Conservation (phyloP, 192 early-diverging fungal genomes). For the Gonapodya sp. region DNA sequence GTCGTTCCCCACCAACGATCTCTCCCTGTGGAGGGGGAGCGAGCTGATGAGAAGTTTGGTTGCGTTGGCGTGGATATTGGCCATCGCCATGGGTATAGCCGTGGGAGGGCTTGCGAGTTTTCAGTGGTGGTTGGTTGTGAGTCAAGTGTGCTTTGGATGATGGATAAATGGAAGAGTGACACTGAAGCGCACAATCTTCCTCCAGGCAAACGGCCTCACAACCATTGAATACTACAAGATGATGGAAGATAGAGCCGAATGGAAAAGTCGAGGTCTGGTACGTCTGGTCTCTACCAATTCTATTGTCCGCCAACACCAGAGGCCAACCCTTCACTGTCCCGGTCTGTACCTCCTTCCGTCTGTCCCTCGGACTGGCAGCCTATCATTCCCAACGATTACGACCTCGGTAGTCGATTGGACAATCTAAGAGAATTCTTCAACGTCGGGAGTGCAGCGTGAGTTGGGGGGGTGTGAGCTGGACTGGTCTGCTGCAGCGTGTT, state of each 20-base stretch:
- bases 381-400: not conserved
- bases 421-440: not conserved
- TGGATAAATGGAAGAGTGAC: no score
- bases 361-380: no score
- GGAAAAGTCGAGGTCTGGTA: not conserved
- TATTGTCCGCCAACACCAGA: not conserved
- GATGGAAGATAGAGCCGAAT: not conserved
- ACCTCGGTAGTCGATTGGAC: not conserved
- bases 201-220: not conserved
- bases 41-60: not conserved
- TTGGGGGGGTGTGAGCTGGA: no score
- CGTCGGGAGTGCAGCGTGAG: constrained; percentile 1
- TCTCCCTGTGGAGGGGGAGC: not conserved
- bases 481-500: no score
- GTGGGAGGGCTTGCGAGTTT: not conserved
- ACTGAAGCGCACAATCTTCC: no score
- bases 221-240: constrained; percentile 7
- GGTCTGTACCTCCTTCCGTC: no score
- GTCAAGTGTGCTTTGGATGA: not conserved
- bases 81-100: not conserved
- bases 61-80: not conserved
- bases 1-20: not conserved
- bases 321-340: not conserved
- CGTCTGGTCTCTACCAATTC: not conserved
- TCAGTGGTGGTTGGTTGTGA: not conserved